Evolutionary conservation across 352 stramenopile species (phyloP), one percentile per base, ranked within the genome.

Genomic region (Pythium coloratum): DNA sequence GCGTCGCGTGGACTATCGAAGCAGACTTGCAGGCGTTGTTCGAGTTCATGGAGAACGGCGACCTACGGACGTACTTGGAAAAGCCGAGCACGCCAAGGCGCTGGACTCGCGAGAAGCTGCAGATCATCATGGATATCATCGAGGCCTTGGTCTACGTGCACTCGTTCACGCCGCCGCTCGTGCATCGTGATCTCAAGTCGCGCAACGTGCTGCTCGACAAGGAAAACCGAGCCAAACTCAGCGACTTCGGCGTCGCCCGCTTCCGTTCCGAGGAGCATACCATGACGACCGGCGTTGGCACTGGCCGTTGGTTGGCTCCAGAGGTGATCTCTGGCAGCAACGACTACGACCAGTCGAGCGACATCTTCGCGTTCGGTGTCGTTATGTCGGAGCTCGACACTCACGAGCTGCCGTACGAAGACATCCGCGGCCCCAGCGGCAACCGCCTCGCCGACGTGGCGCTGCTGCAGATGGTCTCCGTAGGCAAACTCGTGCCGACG

Each of bases 11-110:
- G 85, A 90, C 72, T 1, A 78, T 83, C 20, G 73, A 88, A 63
- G 72, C 65, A 0, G 77, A 91, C 46, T 46, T 92, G 7, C 79
- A 90, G 51, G 78, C 76, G 9, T 61, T 92, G 1, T 89, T 92
- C 46, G 82, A 91, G 66, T 91, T 87, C 67, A 89, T 90, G 76
- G 76, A 76, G 26, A 76, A 75, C 3, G 82, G 84, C 1, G 84
- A 92, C 58, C 13, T 92, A n/a, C 72, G 81, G 10, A 69, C 76
- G 24, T 89, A 88, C 55, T 57, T 90, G 1, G 69, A 78, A 5
- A 55, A 61, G 0, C 55, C 67, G 30, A 78, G 30, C 2, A 75
- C 66, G 14, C 67, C 73, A 55, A 62, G 65, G 32, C 65, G 71
- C 16, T 84, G 77, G 77, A 77, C 74, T 0, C 20, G 50, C 3